Evolutionary conservation across 257 asterid species (phyloP).

Genomic region (Scutellaria minor): DNA sequence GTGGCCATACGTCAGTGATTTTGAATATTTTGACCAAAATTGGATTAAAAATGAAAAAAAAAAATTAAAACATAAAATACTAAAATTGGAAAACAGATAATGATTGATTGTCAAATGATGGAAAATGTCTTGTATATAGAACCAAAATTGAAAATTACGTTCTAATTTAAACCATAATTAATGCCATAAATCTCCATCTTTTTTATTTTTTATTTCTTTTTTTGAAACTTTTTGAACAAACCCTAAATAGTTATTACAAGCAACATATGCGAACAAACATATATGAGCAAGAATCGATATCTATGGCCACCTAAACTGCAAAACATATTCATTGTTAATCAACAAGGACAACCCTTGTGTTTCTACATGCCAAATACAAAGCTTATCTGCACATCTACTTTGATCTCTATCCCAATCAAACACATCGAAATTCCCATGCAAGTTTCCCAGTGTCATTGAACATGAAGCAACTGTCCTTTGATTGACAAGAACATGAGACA

Average conservation of each 20-base stretch:
- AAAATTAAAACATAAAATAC: too few species aligned
- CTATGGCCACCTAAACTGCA: neutral
- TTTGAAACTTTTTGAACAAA: too few species aligned
- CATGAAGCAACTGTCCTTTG: conserved; percentile 9
- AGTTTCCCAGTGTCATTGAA: conserved; percentile 14
- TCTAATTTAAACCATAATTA: too few species aligned
- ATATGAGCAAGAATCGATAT: neutral
- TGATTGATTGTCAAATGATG: too few species aligned
- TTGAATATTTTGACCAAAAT: too few species aligned
- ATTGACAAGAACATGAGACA: conserved; percentile 3
- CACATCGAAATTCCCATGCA: conserved; percentile 12
- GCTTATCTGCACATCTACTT: neutral
- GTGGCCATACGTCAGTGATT: too few species aligned
- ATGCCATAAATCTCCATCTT: too few species aligned
- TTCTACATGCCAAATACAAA: neutral
- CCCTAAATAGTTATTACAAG: neutral
- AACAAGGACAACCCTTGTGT: neutral
- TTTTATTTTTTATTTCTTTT: too few species aligned
- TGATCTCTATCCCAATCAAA: conserved; percentile 24
- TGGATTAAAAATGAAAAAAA: too few species aligned
- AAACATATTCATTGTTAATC: neutral
- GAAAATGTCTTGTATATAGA: too few species aligned
- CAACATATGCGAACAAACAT: neutral
- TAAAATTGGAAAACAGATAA: too few species aligned
- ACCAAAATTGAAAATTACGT: too few species aligned